Conservation (phyloP, 78 protist species). For the Dictyostelium brefeldianum region DNA sequence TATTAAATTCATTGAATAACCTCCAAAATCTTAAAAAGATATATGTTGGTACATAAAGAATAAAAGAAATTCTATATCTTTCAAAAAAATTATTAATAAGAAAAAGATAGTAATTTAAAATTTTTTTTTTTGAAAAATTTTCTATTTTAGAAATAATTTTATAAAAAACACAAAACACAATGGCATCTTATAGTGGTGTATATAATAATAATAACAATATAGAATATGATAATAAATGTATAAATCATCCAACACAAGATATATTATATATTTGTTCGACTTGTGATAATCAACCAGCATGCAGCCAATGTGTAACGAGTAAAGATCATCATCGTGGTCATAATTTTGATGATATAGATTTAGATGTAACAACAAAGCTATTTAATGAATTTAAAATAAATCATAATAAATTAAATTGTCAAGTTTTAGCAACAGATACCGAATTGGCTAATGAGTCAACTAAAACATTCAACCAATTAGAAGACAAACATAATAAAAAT, state of each 20-base stretch:
- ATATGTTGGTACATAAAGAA: too few species aligned
- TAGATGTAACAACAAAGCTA: not conserved
- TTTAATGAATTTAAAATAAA: not conserved
- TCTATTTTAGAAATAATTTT: too few species aligned
- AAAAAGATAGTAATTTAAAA: too few species aligned
- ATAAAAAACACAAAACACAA: too few species aligned
- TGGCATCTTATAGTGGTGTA: too few species aligned
- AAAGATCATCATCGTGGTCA: not conserved
- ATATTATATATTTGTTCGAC: not conserved
- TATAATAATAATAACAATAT: too few species aligned
- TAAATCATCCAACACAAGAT: not conserved
- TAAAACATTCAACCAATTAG: not conserved
- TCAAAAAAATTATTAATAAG: too few species aligned
- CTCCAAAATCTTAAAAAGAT: too few species aligned
- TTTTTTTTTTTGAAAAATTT: too few species aligned
- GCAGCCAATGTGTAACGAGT: not conserved
- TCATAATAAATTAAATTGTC: not conserved
- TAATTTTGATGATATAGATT: not conserved
- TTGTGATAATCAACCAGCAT: not conserved
- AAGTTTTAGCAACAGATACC: not conserved
- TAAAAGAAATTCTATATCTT: too few species aligned
- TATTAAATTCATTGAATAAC: too few species aligned
- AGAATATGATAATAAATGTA: conserved; percentile 1
- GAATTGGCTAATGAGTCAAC: not conserved
- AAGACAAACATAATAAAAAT: not conserved